A percentile compares a stretch with the other conserved stretches of the same genome.
These are phyloP conservation scores for Nicotiana obtusifolia DNA, from an alignment of 257 asterid species.

Conservation along the genomic window DNA sequence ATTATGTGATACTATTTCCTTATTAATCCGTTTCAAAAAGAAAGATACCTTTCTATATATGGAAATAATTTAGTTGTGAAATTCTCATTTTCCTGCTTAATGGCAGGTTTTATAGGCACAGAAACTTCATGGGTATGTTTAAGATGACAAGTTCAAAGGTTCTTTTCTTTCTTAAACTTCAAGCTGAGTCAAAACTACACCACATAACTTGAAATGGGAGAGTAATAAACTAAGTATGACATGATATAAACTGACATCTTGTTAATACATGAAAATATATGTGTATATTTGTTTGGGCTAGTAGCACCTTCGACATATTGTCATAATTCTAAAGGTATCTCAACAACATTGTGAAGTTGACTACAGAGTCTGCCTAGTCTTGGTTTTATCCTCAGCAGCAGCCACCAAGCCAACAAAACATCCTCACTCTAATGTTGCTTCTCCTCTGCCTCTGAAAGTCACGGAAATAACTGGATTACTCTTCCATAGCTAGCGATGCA, in stretches of 20 bases:
- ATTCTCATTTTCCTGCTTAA: not conserved
- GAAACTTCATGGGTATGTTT: too few species aligned
- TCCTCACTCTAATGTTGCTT: not conserved
- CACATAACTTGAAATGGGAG: not conserved
- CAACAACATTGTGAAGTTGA: not conserved
- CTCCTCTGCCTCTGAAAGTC: not conserved
- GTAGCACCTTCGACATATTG: not conserved
- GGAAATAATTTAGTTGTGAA: not conserved
- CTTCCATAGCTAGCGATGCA: not conserved
- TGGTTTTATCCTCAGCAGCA: not conserved
- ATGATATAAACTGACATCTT: not conserved
- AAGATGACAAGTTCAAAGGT: too few species aligned
- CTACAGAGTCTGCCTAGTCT: not conserved
- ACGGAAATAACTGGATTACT: not conserved
- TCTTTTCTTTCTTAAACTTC: too few species aligned
- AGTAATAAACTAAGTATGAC: not conserved
- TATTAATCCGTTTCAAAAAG: not conserved
- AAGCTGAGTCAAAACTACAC: not conserved
- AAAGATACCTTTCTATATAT: not conserved
- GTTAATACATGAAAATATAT: not conserved
- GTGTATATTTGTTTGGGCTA: too few species aligned
- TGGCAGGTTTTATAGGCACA: too few species aligned
- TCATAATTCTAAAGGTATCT: not conserved
- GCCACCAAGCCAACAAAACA: not conserved
- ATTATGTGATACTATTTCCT: not conserved